Evolutionary conservation across 2,329 filamentous ascomycete species (phyloP), one percentile per base, ranked within the genome.

Genomic region (Aureobasidium vineae): DNA sequence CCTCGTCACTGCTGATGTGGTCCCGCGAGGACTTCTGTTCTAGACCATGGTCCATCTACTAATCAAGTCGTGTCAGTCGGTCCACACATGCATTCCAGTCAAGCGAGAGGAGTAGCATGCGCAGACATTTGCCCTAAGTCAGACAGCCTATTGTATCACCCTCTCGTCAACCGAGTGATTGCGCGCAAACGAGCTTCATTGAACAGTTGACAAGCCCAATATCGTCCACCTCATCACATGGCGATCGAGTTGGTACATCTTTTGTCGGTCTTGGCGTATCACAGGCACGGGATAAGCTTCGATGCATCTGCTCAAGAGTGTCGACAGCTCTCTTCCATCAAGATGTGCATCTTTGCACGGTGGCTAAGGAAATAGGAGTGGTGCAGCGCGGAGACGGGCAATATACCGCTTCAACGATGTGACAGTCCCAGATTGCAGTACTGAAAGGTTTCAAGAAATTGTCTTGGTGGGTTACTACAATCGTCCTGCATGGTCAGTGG

Each of bases 1-100:
- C 56, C 40, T 61, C 26, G 57, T 61, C 57, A 61, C n/a, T 49
- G 57, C 57, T 31, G 41, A 47, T 47, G 41, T 31, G 8, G 28
- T 49, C 5, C 31, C 43, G 28, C 28, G 23, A 47, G 38, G 31
- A n/a, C 31, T 23, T 5, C 23, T 6, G 57, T 49, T 61, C 57
- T 61, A 61, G 57, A 21, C 43, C 57, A 36, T 61, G 57, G 28
- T 26, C 43, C 21, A 38, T 49, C 10, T 5, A 15, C 57, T 23
- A 45, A 36, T 21, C 19, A 38, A 38, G 41, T 49, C 31, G 38
- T 38, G 41, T 61, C 41, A 43, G 43, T 47, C 57, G 41, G n/a
- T 38, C 43, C 40, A 45, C n/a, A 21, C 10, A 36, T 57, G 53
- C 36, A 57, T 26, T 19, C 8, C 36, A 57, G 26, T 23, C 57